A percentile compares a stretch with the other conserved stretches of the same genome.
These are phyloP conservation scores for Euryodendron excelsum DNA, from an alignment of 148 eudicot genomes.

Conservation along the genomic window DNA sequence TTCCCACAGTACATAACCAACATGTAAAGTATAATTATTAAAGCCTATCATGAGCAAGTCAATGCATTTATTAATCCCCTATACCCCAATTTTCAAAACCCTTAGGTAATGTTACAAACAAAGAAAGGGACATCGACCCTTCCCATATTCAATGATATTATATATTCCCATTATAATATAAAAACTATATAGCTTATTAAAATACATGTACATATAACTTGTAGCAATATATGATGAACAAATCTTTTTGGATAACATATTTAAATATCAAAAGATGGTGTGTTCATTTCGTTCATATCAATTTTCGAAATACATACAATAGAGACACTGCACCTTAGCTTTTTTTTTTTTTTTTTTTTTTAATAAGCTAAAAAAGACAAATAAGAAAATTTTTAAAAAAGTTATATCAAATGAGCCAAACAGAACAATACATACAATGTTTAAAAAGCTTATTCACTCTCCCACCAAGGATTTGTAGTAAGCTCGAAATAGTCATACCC, in stretches of 20 bases:
- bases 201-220: not conserved
- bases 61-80: slow-evolving; percentile 10
- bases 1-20: not conserved
- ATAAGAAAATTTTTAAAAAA: no score
- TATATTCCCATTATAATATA: not conserved
- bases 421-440: no score
- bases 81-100: not conserved
- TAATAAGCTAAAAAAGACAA: not conserved
- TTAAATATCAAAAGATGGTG: not conserved
- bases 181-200: no score
- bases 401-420: no score
- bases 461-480: no score
- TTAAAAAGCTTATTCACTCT: no score
- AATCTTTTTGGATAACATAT: slow-evolving; percentile 15
- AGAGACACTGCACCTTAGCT: slow-evolving; percentile 13
- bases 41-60: not conserved
- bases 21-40: slow-evolving; percentile 10
- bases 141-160: not conserved
- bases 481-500: no score
- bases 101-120: not conserved
- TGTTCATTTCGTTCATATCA: not conserved
- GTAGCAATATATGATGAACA: not conserved
- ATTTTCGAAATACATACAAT: not conserved
- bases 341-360: no score
- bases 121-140: not conserved